phyloP scores from a whole-genome alignment of 345 rosid species.

The Gossypium thurberi region DNA sequence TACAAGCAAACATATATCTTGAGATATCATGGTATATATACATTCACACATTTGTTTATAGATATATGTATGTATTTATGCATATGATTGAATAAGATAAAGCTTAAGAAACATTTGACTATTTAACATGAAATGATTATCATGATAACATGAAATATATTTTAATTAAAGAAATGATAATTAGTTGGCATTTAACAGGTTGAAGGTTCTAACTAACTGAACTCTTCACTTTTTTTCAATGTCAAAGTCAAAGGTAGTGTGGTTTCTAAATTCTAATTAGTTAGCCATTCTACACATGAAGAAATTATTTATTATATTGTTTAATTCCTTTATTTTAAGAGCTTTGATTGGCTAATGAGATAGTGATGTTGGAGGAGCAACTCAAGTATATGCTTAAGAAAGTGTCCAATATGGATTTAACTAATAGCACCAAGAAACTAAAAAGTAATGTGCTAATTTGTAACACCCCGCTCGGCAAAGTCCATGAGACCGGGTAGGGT shows the following conservation, averaged over 20 bases:
- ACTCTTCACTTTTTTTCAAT: background rate
- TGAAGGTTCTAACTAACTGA: background rate
- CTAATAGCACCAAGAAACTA: slow-evolving; percentile 42
- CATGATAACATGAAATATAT: background rate
- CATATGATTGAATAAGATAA: background rate
- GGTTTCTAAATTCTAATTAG: background rate
- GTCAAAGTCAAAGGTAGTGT: background rate
- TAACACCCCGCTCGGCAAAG: no score
- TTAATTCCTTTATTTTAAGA: slow-evolving; percentile 19
- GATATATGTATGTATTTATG: background rate
- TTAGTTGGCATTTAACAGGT: background rate
- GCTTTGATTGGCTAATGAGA: slow-evolving; percentile 34
- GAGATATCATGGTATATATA: no score
- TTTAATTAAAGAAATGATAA: background rate
- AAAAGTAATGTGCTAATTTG: no score
- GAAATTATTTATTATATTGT: no score
- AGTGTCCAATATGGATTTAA: slow-evolving; percentile 38
- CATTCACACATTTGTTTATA: no score
- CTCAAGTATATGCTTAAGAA: slow-evolving; percentile 26
- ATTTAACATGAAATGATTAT: background rate
- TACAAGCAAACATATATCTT: no score
- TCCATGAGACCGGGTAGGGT: no score
- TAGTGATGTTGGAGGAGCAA: slow-evolving; percentile 41
- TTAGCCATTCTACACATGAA: no score
- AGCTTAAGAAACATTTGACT: background rate